These are phyloP conservation scores for Spathaspora girioi DNA, from an alignment of 805 yeast genomes.

Conservation along the genomic window DNA sequence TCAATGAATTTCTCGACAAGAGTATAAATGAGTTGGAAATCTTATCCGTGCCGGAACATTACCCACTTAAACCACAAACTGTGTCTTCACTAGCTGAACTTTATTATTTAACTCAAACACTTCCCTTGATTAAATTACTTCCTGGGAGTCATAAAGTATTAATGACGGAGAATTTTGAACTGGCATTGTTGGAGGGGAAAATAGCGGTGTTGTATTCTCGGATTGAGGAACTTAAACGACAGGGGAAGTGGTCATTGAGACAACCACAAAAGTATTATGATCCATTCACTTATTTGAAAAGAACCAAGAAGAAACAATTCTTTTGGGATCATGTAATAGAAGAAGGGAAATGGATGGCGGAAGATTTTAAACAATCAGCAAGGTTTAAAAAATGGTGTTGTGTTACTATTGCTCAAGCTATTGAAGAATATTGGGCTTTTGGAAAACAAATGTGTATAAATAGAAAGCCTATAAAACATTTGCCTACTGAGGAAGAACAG, in stretches of 20 bases:
- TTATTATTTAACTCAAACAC: conserved; percentile 81
- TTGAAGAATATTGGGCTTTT: conserved; percentile 71
- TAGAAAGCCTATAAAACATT: conserved; percentile 36
- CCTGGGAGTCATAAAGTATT: conserved; percentile 85
- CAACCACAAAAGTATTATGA: conserved; percentile 74
- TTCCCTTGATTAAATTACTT: conserved; percentile 76
- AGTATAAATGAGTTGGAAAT: conserved; percentile 31
- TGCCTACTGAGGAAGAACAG: no score
- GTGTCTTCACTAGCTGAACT: conserved; percentile 74
- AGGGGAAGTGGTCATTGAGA: conserved; percentile 85
- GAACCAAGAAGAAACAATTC: conserved; percentile 30
- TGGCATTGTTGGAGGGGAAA: conserved; percentile 84
- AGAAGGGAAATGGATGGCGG: conserved; percentile 83
- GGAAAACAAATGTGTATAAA: conserved; percentile 66
- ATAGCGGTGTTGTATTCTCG: conserved; percentile 85
- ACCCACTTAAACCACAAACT: conserved; percentile 36
- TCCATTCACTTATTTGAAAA: conserved; percentile 44
- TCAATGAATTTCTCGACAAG: conserved; percentile 19
- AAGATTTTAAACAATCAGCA: conserved; percentile 67
- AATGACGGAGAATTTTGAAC: conserved; percentile 80
- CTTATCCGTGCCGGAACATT: conserved; percentile 39
- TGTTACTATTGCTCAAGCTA: conserved; percentile 64
- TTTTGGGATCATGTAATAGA: conserved; percentile 73
- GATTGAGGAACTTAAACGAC: conserved; percentile 85
- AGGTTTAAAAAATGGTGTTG: conserved; percentile 72